Percentiles rank a stretch among this genome's conserved stretches.
Evolutionary conservation across 495 filamentous ascomycete genomes (phyloP).

Genomic region (Penicillium pancosmium): DNA sequence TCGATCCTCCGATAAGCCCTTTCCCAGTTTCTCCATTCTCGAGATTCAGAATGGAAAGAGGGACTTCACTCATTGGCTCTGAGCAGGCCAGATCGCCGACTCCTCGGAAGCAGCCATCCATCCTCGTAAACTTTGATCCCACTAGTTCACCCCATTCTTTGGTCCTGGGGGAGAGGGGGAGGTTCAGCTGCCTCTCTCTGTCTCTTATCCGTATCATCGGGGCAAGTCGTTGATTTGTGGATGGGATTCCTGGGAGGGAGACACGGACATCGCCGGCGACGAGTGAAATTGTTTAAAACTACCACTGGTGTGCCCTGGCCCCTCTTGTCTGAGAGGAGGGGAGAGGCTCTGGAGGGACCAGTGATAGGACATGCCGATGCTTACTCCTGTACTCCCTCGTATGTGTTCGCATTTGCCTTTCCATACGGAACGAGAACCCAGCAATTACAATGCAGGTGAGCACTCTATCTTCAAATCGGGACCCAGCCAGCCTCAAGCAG

Average conservation of each 20-base stretch:
- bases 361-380: neutral
- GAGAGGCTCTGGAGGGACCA: neutral
- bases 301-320: neutral
- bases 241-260: neutral
- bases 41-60: neutral
- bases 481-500: neutral
- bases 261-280: slow-evolving; percentile 1
- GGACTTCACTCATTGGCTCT: slow-evolving; percentile 8
- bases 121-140: slow-evolving; percentile 7
- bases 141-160: neutral
- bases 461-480: slow-evolving; percentile 2
- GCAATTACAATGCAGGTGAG: slow-evolving; percentile 2
- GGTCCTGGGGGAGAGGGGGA: neutral
- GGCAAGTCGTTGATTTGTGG: neutral
- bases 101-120: neutral
- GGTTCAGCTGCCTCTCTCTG: neutral
- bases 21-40: neutral
- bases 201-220: neutral
- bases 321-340: neutral
- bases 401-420: slow-evolving; percentile 4
- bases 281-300: neutral
- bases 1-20: slow-evolving; percentile 2
- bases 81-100: slow-evolving; percentile 8
- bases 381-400: neutral
- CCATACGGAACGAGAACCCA: neutral